A percentile compares a stretch with the other conserved stretches of the same genome.
Evolutionary conservation across 805 yeast genomes (phyloP).

Genomic region (Monosporozyma siamensis): DNA sequence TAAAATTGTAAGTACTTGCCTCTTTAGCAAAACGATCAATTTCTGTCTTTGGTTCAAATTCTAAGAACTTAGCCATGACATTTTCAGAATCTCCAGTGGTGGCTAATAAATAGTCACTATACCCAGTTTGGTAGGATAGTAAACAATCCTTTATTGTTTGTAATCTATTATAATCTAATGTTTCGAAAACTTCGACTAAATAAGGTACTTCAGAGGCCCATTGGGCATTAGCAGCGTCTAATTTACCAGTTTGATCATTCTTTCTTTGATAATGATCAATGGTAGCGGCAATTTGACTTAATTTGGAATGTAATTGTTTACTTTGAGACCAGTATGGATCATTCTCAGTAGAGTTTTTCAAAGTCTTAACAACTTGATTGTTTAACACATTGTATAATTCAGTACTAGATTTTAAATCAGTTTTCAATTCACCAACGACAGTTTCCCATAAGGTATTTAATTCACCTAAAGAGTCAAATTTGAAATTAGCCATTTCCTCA

Average conservation of each 20-base stretch:
- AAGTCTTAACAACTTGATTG: conserved; percentile 45
- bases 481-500: conserved; percentile 41
- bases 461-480: conserved; percentile 40
- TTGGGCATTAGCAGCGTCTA: conserved; percentile 39
- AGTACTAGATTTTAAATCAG: conserved; percentile 44
- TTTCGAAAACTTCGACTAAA: conserved; percentile 65
- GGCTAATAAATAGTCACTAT: conserved; percentile 42
- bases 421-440: conserved; percentile 33
- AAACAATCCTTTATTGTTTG: conserved; percentile 56
- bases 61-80: conserved; percentile 55
- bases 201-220: conserved; percentile 78
- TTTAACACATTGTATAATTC: conserved; percentile 39
- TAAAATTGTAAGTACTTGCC: conserved; percentile 25
- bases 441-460: conserved; percentile 37
- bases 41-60: conserved; percentile 53
- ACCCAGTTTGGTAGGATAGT: conserved; percentile 53
- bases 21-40: conserved; percentile 45
- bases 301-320: conserved; percentile 36
- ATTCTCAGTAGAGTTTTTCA: conserved; percentile 43
- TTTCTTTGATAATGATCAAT: conserved; percentile 35
- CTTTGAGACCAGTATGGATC: conserved; percentile 49
- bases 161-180: conserved; percentile 55
- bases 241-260: conserved; percentile 34
- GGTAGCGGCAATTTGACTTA: conserved; percentile 36
- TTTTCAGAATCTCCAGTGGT: conserved; percentile 46